Percentiles rank a stretch among this genome's conserved stretches.
phyloP scores from a whole-genome alignment of 495 filamentous ascomycete species.

The Trichocladium antarcticum region DNA sequence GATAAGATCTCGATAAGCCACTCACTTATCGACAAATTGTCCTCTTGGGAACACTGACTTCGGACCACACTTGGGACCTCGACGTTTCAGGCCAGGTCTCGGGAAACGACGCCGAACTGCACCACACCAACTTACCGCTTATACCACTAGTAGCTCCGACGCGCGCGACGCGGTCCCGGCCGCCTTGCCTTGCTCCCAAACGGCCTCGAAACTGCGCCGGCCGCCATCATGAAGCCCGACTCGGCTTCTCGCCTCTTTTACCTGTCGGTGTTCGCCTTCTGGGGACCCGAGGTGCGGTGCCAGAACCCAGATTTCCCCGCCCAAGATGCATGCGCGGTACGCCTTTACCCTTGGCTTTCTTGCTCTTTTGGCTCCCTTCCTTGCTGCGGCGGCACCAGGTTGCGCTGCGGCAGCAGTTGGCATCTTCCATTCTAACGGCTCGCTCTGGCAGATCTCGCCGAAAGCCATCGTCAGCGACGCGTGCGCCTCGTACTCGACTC shows the following conservation, averaged over 20 bases:
- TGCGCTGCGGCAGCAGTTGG: slow-evolving; percentile 17
- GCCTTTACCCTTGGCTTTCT: slow-evolving; percentile 19
- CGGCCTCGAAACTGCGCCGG: not conserved
- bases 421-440: slow-evolving; percentile 29
- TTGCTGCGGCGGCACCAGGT: slow-evolving; percentile 8
- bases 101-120: slow-evolving; percentile 1
- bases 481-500: slow-evolving; percentile 80
- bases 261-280: slow-evolving; percentile 64
- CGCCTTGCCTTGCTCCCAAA: slow-evolving; percentile 4
- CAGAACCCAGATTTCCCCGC: slow-evolving; percentile 13
- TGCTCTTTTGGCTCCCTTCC: slow-evolving; percentile 12
- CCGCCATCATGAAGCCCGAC: slow-evolving; percentile 43
- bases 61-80: slow-evolving; percentile 2
- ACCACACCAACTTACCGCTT: not conserved
- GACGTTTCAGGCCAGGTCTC: slow-evolving; percentile 16
- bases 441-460: slow-evolving; percentile 40
- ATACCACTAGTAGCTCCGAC: not conserved
- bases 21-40: slow-evolving; percentile 8
- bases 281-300: slow-evolving; percentile 42
- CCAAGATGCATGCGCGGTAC: slow-evolving; percentile 40
- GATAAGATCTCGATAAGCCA: not conserved
- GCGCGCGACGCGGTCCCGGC: slow-evolving; percentile 1
- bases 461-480: slow-evolving; percentile 65
- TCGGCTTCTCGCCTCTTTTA: slow-evolving; percentile 58
- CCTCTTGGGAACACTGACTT: slow-evolving; percentile 5